phyloP scores from a whole-genome alignment of 2,329 filamentous ascomycete species.

The Huntiella abstrusa region DNA sequence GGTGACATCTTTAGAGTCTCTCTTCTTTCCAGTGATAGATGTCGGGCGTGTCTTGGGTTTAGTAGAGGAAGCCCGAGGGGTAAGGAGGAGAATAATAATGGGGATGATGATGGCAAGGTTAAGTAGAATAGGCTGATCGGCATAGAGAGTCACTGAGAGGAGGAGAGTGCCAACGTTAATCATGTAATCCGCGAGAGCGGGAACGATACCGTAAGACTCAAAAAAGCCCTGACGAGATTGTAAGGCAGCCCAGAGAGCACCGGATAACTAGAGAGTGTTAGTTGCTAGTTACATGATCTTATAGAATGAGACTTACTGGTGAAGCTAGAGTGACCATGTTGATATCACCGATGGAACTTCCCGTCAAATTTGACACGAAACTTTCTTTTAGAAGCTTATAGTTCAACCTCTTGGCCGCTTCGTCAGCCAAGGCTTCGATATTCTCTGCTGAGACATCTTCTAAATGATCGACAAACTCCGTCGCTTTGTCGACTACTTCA shows the following conservation, averaged over 20 bases:
- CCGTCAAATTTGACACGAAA: conserved; percentile 80
- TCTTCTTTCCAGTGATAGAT: conserved; percentile 25
- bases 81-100: conserved; percentile 43
- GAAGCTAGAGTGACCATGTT: conserved; percentile 70
- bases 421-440: conserved; percentile 20
- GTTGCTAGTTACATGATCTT: neutral
- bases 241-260: conserved; percentile 74
- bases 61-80: conserved; percentile 20
- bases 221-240: conserved; percentile 76
- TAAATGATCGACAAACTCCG: neutral
- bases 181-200: conserved; percentile 62
- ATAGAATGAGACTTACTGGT: conserved; percentile 40
- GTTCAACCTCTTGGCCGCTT: conserved; percentile 19
- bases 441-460: conserved; percentile 10
- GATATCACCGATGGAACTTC: conserved; percentile 69
- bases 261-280: conserved; percentile 43
- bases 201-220: conserved; percentile 48
- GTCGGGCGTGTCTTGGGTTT: conserved; percentile 8
- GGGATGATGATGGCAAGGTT: conserved; percentile 55
- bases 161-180: conserved; percentile 71
- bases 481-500: neutral
- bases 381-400: conserved; percentile 91
- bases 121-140: conserved; percentile 40
- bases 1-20: conserved; percentile 12
- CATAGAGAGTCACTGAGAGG: conserved; percentile 73